phyloP scores from a whole-genome alignment of 345 rosid genomes.

The Balakata baccata region DNA sequence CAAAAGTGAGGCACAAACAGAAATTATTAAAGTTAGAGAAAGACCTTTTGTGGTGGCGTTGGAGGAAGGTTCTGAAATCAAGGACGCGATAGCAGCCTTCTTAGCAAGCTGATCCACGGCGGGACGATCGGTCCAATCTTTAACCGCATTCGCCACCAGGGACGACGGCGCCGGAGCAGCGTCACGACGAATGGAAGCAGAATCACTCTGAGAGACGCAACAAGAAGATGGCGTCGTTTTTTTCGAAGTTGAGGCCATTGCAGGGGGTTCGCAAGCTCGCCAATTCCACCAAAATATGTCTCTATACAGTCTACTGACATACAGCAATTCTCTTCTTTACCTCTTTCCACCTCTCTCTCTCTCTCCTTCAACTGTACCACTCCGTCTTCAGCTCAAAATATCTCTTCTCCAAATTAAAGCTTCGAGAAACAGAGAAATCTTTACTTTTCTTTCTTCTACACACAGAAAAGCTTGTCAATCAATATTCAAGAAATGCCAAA shows the following conservation, averaged over 20 bases:
- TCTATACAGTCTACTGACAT: constrained; percentile 80
- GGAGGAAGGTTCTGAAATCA: constrained; percentile 54
- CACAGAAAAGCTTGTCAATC: background rate
- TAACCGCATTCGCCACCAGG: constrained; percentile 24
- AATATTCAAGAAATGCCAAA: background rate
- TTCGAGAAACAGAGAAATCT: constrained; percentile 1
- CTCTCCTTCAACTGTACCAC: background rate
- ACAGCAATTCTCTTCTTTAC: constrained; percentile 51
- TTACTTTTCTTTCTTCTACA: background rate
- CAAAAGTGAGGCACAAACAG: background rate
- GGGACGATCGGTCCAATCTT: constrained; percentile 37
- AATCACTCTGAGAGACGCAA: background rate
- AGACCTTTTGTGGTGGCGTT: constrained; percentile 56
- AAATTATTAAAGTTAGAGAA: background rate
- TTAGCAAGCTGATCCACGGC: constrained; percentile 41
- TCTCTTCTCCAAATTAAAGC: background rate
- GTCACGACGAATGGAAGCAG: constrained; percentile 17
- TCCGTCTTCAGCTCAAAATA: background rate
- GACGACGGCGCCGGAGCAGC: constrained; percentile 34
- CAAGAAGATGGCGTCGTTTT: constrained; percentile 57
- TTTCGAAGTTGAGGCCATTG: constrained; percentile 97
- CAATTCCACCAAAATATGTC: constrained; percentile 70
- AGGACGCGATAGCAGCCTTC: constrained; percentile 39
- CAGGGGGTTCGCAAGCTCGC: constrained; percentile 73
- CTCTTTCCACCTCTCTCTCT: background rate